Evolutionary conservation across 75 land plant species (phyloP).

Genomic region (Selaginella moellendorffii): DNA sequence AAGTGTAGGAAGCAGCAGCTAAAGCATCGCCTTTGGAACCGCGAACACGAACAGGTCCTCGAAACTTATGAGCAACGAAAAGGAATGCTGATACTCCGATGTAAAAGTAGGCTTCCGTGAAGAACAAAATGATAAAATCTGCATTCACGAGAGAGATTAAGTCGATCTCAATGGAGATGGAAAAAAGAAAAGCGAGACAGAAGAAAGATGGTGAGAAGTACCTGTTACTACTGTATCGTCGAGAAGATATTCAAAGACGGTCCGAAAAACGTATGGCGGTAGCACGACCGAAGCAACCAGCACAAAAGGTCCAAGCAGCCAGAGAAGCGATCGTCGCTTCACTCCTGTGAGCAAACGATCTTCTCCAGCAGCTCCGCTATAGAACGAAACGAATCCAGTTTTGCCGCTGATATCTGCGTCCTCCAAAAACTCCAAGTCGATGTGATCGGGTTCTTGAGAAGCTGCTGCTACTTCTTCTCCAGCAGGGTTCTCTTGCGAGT

Average conservation of each 20-base stretch:
- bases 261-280: slow-evolving; percentile 72
- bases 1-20: slow-evolving; percentile 9
- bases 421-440: neutral
- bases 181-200: neutral
- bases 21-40: slow-evolving; percentile 7
- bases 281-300: slow-evolving; percentile 61
- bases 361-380: neutral
- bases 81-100: slow-evolving; percentile 67
- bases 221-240: slow-evolving; percentile 87
- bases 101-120: slow-evolving; percentile 83
- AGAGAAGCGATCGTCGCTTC: slow-evolving; percentile 29
- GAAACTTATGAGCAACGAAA: slow-evolving; percentile 34
- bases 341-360: neutral
- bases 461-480: too few species aligned
- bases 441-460: neutral
- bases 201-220: slow-evolving; percentile 9
- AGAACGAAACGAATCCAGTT: slow-evolving; percentile 19
- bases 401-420: slow-evolving; percentile 11
- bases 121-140: slow-evolving; percentile 98
- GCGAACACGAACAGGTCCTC: slow-evolving; percentile 20
- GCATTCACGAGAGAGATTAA: slow-evolving; percentile 14
- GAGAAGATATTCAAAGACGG: slow-evolving; percentile 41
- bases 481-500: too few species aligned
- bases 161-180: neutral
- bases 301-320: slow-evolving; percentile 65